Evolutionary conservation across 129 eudicot species (phyloP), one percentile per base, ranked within the genome.

Genomic region (Glebionis coronaria): DNA sequence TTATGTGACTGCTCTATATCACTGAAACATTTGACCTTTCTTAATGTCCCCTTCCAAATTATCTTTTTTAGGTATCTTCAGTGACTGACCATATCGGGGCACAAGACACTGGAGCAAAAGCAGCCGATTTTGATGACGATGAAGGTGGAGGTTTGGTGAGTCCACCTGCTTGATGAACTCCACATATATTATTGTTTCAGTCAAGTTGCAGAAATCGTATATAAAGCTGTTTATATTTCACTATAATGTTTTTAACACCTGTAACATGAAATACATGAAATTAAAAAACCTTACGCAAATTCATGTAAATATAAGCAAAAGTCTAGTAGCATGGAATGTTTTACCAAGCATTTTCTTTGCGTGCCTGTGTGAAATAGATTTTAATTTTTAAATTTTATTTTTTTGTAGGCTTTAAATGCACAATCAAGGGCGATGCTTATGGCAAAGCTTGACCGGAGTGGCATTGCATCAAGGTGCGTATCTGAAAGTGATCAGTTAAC

Each of bases 81-180:
- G 99, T 94, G 46, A 85, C 99, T 4, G 99, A 94, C 45, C 97
- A 94, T 80, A 80, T 89, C 74, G 77, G 85, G 57, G 91, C 73
- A 40, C 96, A 87, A 86, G 97, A 94, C 69, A 46, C 97, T 2
- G 99, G 99, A 65, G 81, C 92, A 23, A 94, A 85, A 81, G 88
- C 95, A 69, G 99, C 99, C 0, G 99, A 94, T 73, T 94, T 94
- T 73, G 99, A 94, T 81, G 99, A 94, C 61, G 99, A 94, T 73
- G 98, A 91, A 28, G 98, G 98, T n/a, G 96, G 96, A 75, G 94
- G 90, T 61, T 73, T 91, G 96, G 96, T 91, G 76, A 88, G 96
- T 82, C 29, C 11, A 28, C 25, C 38, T 70, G n/a, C 46, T 72
- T 12, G 12, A 16, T 8, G 12, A 53, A 1, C 29, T 3, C 54